Conservation (phyloP, 2,329 filamentous ascomycete species). For the Westerdykella sp. region DNA sequence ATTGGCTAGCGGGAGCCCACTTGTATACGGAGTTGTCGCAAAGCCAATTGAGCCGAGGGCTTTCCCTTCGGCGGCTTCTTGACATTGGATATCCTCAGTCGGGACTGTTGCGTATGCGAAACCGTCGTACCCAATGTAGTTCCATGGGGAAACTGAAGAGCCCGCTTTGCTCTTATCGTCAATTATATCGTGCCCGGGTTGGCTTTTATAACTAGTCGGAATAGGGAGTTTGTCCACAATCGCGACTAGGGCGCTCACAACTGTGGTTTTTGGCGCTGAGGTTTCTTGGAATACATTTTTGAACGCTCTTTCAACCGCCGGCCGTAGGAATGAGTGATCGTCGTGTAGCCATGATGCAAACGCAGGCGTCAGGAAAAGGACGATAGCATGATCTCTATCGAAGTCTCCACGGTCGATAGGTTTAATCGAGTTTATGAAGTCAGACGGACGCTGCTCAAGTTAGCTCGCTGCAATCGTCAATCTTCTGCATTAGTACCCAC, state of each 20-base stretch:
- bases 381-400: constrained; percentile 12
- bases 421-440: constrained; percentile 19
- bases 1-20: constrained; percentile 63
- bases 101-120: constrained; percentile 22
- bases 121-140: constrained; percentile 25
- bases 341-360: constrained; percentile 29
- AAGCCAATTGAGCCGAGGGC: no score
- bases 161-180: no score
- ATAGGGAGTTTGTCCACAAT: constrained; percentile 35
- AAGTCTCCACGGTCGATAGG: constrained; percentile 7
- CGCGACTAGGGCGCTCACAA: constrained; percentile 24
- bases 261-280: background rate
- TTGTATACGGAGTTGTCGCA: no score
- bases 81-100: background rate
- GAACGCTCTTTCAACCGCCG: constrained; percentile 21
- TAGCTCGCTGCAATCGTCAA: constrained; percentile 2
- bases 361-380: constrained; percentile 30
- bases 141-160: no score
- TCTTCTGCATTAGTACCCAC: constrained; percentile 9
- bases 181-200: constrained; percentile 9
- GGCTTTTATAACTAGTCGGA: constrained; percentile 1
- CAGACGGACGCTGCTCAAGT: constrained; percentile 13
- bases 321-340: constrained; percentile 19
- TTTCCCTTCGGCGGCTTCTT: background rate
- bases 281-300: background rate